Evolutionary conservation across 2,329 filamentous ascomycete genomes (phyloP), one percentile per base, ranked within the genome.

Genomic region (Talaromyces sp.): DNA sequence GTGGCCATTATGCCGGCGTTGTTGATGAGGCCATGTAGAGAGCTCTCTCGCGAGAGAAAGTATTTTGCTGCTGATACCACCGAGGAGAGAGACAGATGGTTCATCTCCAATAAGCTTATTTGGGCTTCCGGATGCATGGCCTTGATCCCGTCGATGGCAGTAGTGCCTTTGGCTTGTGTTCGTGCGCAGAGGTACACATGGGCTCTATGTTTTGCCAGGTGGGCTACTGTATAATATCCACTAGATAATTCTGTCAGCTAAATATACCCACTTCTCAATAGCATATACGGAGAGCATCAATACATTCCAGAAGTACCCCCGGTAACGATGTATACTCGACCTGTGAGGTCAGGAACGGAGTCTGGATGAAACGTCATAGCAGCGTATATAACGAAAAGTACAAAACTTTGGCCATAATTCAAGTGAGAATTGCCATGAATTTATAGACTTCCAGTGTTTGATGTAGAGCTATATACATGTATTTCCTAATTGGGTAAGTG

Each of bases 221-320:
- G 13, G 11, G 6, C 13, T 2, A 51, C 24, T 26, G 49, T 51
- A 5, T 51, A 29, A 7, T 51, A 29, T 51, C 49, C 49, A 51
- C 49, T 51, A 17, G 10, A 26, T 29, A 29, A 11, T 17, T 7
- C n/a, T 9, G 49, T 26, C 9, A 51, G 24, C 49, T 26, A 27
- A 35, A 19, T n/a, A n/a, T n/a, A n/a, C n/a, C n/a, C n/a, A n/a
- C n/a, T n/a, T n/a, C n/a, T n/a, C n/a, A n/a, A n/a, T n/a, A n/a
- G n/a, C n/a, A n/a, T n/a, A n/a, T 35, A 14, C 32, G 13, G 14
- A 35, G 10, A 35, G 71, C 75, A n/a, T n/a, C n/a, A n/a, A 65
- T 67, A 77, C 75, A 79, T 77, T 65, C 77, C 78, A 19, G 76
- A 71, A 60, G 78, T 80, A 0, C 76, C 76, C 29, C 77, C 77